A percentile compares a stretch with the other conserved stretches of the same genome.
Conservation (phyloP, 176 grass and related monocot genomes). For the Oryza rufipogon region DNA sequence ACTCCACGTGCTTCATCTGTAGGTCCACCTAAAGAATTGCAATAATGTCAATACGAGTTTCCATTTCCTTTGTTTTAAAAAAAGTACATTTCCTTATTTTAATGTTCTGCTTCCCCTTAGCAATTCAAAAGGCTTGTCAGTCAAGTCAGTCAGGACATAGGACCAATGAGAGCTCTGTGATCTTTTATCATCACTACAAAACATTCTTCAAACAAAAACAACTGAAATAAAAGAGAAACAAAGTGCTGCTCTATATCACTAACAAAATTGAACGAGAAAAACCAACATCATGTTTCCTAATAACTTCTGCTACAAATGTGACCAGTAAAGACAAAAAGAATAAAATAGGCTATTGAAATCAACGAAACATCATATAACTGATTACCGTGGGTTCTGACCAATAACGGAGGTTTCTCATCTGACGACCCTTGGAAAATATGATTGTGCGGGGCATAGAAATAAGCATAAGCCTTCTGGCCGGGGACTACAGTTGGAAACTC, state of each 20-base stretch:
- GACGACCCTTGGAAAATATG: conserved; percentile 57
- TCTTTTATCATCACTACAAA: conserved; percentile 11
- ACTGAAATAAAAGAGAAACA: not conserved
- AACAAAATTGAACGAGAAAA: not conserved
- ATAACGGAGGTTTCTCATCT: conserved; percentile 83
- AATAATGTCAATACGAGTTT: conserved; percentile 3
- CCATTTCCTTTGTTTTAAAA: not conserved
- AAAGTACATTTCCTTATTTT: not conserved
- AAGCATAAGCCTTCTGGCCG: conserved; percentile 83
- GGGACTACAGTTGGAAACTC: conserved; percentile 73
- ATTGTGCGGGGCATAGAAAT: conserved; percentile 83
- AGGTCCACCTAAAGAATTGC: conserved; percentile 68
- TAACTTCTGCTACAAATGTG: not conserved
- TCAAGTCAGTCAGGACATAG: not conserved
- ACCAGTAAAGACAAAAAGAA: not conserved
- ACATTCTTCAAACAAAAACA: not conserved
- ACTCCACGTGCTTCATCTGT: conserved; percentile 71
- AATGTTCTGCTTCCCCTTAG: conserved; percentile 15
- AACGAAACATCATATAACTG: not conserved
- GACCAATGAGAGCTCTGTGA: not conserved
- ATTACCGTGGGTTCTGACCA: conserved; percentile 84
- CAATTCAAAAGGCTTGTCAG: conserved; percentile 1
- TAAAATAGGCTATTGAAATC: not conserved
- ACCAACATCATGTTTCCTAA: not conserved
- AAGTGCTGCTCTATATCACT: not conserved